Conservation (phyloP, 495 filamentous ascomycete genomes). For the Penicillium taxi region DNA sequence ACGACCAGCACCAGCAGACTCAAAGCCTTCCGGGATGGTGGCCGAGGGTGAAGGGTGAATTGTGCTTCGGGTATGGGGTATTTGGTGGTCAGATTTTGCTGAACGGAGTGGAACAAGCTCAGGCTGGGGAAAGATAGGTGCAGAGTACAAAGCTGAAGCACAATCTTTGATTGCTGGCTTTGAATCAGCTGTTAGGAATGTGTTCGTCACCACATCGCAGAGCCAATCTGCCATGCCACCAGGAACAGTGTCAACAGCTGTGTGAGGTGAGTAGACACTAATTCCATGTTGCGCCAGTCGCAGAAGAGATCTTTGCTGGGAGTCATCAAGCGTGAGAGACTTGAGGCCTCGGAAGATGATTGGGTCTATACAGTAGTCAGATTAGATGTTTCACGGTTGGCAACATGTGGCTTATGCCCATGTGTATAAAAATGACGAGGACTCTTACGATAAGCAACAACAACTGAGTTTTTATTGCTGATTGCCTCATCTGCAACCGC, state of each 20-base stretch:
- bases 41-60: conserved; percentile 42
- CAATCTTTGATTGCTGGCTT: conserved; percentile 10
- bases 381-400: no score
- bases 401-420: no score
- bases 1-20: conserved; percentile 69
- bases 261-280: conserved; percentile 92
- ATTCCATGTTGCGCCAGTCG: conserved; percentile 81
- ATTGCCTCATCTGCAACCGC: conserved; percentile 92
- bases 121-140: conserved; percentile 35
- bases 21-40: conserved; percentile 46
- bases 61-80: conserved; percentile 43
- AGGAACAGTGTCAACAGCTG: conserved; percentile 80
- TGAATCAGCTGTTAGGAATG: conserved; percentile 17
- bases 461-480: conserved; percentile 58
- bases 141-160: conserved; percentile 29
- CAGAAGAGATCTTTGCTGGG: conserved; percentile 79
- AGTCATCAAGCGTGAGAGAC: conserved; percentile 70
- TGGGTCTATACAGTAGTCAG: conserved; percentile 58
- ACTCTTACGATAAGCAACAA: conserved; percentile 79
- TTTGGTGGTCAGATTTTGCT: conserved; percentile 30
- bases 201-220: conserved; percentile 69
- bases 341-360: conserved; percentile 93
- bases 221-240: conserved; percentile 94
- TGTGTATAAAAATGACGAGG: no score
- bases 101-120: conserved; percentile 13